Evolutionary conservation across 495 filamentous ascomycete species (phyloP).

Genomic region (Apiosordaria backusii): DNA sequence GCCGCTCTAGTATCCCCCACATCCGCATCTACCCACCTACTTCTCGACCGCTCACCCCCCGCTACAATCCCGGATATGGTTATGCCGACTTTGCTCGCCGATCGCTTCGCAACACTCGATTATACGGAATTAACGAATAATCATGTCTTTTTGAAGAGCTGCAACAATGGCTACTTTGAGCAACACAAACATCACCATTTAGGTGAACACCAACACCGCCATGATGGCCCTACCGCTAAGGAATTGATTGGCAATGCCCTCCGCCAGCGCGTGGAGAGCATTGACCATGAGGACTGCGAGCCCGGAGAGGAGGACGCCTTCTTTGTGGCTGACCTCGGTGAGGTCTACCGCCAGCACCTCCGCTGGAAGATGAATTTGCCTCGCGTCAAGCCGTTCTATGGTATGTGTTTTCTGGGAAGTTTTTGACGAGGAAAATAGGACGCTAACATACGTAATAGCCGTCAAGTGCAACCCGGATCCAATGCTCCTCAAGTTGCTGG

Average conservation of each 20-base stretch:
- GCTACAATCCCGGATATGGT: constrained; percentile 47
- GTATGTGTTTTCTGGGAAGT: constrained; percentile 50
- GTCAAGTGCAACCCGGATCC: constrained; percentile 98
- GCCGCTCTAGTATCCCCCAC: neutral
- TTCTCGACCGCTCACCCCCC: constrained; percentile 11
- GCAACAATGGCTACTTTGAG: constrained; percentile 36
- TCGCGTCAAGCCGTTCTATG: constrained; percentile 94
- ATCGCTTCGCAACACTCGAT: constrained; percentile 38
- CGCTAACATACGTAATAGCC: constrained; percentile 49
- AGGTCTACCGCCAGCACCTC: constrained; percentile 97
- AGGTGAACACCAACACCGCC: constrained; percentile 28
- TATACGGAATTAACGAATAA: constrained; percentile 42
- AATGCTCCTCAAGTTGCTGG: constrained; percentile 81
- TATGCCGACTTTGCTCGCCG: constrained; percentile 51
- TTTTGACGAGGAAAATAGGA: neutral
- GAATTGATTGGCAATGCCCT: constrained; percentile 73
- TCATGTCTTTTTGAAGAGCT: constrained; percentile 43
- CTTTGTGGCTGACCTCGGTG: constrained; percentile 96
- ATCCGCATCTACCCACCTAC: constrained; percentile 3
- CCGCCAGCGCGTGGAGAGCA: constrained; percentile 71
- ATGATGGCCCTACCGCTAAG: constrained; percentile 43
- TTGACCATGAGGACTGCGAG: constrained; percentile 81
- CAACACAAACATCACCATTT: constrained; percentile 27
- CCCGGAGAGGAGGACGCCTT: constrained; percentile 94
- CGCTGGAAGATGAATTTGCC: constrained; percentile 94